phyloP scores from a whole-genome alignment of 2,329 filamentous ascomycete species.

The Sphaerulina populicola region DNA sequence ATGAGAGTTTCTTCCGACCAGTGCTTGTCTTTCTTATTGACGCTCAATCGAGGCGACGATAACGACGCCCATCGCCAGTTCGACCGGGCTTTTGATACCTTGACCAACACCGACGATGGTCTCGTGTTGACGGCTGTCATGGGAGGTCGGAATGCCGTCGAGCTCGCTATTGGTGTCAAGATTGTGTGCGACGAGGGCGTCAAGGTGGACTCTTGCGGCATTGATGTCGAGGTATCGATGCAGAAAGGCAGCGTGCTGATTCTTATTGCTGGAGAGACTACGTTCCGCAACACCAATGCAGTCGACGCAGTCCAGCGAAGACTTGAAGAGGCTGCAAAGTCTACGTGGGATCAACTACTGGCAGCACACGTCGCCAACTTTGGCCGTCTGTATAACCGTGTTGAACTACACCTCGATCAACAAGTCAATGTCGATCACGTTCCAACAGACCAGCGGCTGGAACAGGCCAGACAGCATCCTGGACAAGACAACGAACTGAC shows the following conservation, averaged over 20 bases:
- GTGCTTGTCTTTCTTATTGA: background rate
- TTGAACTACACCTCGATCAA: background rate
- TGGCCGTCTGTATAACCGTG: background rate
- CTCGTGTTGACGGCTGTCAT: background rate
- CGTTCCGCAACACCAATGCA: slow-evolving; percentile 7
- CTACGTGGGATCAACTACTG: background rate
- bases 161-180: slow-evolving; percentile 1
- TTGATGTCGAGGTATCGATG: slow-evolving; percentile 1
- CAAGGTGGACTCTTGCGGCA: background rate
- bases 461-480: slow-evolving; percentile 17
- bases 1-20: background rate
- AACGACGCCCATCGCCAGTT: background rate
- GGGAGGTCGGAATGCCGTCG: background rate
- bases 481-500: slow-evolving; percentile 38
- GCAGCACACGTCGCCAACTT: background rate
- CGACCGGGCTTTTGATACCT: slow-evolving; percentile 1
- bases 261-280: slow-evolving; percentile 1
- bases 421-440: background rate
- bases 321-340: background rate
- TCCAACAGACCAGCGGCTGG: slow-evolving; percentile 30
- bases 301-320: slow-evolving; percentile 3
- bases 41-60: slow-evolving; percentile 2
- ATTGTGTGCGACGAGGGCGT: background rate
- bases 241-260: background rate
- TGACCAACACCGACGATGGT: background rate